Conservation (phyloP, 169 alveolate species). For the Hepatocystis sp. region DNA sequence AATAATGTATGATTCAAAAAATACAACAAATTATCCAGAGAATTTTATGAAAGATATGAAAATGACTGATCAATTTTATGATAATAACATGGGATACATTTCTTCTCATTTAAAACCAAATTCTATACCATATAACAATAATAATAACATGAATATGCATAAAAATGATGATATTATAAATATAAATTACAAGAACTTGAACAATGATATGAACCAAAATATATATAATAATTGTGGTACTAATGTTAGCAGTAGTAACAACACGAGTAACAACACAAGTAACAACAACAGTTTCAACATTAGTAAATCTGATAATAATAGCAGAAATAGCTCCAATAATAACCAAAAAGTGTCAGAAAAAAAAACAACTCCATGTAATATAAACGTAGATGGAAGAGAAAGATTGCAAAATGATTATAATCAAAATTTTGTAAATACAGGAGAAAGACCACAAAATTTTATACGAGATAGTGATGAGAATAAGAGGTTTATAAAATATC, state of each 20-base stretch:
- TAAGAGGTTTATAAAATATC: conserved; percentile 89
- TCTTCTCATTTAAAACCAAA: conserved; percentile 1
- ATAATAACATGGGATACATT: neutral
- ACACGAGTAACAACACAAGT: neutral
- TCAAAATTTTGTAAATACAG: conserved; percentile 92
- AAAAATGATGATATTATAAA: no score
- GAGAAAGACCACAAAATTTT: conserved; percentile 94
- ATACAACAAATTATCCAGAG: neutral
- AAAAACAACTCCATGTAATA: conserved; percentile 21
- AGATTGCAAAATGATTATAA: conserved; percentile 90
- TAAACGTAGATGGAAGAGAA: conserved; percentile 81
- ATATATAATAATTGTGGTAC: neutral
- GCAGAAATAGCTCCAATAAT: neutral
- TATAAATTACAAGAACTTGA: no score
- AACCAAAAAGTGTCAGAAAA: conserved; percentile 3
- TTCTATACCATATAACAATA: neutral
- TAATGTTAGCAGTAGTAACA: neutral
- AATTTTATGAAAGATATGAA: neutral
- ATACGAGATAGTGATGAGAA: conserved; percentile 91
- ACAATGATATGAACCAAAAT: no score
- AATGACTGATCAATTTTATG: neutral
- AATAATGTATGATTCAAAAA: neutral
- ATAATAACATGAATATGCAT: neutral
- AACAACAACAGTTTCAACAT: no score
- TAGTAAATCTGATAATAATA: no score